Percentiles rank a stretch among this genome's conserved stretches.
Evolutionary conservation across 306 rosid species (phyloP).

Genomic region (Argentina anserina): DNA sequence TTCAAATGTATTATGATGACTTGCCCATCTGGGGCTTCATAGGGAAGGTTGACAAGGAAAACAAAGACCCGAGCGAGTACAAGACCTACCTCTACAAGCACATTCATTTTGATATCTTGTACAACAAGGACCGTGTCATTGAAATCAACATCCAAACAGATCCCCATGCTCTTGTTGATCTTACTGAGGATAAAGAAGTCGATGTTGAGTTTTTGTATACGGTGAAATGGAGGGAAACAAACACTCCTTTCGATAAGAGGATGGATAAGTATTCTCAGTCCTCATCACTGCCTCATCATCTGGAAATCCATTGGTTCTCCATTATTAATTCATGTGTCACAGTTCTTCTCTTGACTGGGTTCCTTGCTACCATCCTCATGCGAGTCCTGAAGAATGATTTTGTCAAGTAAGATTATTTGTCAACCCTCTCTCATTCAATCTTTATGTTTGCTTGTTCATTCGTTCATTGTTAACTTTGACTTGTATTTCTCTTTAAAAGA

Average conservation of each 20-base stretch:
- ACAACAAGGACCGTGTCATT: conserved; percentile 77
- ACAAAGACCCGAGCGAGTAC: conserved; percentile 68
- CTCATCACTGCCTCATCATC: conserved; percentile 69
- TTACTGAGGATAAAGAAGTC: conserved; percentile 65
- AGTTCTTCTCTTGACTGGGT: conserved; percentile 79
- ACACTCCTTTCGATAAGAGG: conserved; percentile 70
- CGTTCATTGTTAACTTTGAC: neutral
- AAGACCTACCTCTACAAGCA: conserved; percentile 68
- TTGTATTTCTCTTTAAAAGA: conserved; percentile 23
- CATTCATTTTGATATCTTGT: conserved; percentile 63
- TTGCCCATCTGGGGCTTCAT: conserved; percentile 91
- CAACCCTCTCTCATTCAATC: neutral
- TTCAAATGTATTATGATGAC: conserved; percentile 87
- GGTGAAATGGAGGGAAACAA: conserved; percentile 78
- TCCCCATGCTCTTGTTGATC: conserved; percentile 56
- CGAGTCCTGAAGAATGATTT: conserved; percentile 91
- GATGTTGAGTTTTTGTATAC: conserved; percentile 61
- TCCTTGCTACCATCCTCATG: conserved; percentile 77
- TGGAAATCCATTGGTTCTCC: conserved; percentile 94
- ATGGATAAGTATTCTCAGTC: conserved; percentile 77
- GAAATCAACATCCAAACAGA: conserved; percentile 62
- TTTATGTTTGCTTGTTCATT: conserved; percentile 4
- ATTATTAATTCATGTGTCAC: conserved; percentile 86
- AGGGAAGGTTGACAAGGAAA: conserved; percentile 70
- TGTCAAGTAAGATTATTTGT: conserved; percentile 59